phyloP scores from a whole-genome alignment of 345 rosid species.

The Hevea brasiliensis region DNA sequence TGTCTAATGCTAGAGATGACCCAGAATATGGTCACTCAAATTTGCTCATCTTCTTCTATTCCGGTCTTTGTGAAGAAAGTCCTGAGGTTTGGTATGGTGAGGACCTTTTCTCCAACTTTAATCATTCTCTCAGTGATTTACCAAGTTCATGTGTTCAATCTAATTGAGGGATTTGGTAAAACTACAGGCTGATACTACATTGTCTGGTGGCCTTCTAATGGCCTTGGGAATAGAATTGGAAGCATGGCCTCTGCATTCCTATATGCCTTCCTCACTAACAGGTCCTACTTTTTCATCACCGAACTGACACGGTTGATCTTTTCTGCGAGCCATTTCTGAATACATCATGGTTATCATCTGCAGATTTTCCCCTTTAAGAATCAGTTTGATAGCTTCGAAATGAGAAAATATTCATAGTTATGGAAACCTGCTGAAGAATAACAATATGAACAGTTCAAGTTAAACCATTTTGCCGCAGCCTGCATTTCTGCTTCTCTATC shows the following conservation, averaged over 20 bases:
- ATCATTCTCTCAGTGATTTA: background rate
- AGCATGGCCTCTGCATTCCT: conserved; percentile 22
- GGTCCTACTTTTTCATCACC: conserved; percentile 23
- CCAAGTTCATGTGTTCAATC: background rate
- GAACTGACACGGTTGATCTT: conserved; percentile 15
- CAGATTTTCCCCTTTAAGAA: conserved; percentile 6
- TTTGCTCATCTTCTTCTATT: no score
- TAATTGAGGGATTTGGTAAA: background rate
- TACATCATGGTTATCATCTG: conserved; percentile 21
- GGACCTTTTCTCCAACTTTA: background rate
- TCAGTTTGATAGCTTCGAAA: background rate
- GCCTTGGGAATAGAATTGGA: conserved; percentile 28
- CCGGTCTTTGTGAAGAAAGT: no score
- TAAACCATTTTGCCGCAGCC: background rate
- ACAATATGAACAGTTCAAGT: background rate
- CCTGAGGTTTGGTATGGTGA: no score
- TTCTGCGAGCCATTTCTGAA: conserved; percentile 34
- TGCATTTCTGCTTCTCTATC: conserved; percentile 5
- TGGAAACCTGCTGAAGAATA: background rate
- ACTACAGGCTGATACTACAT: conserved; percentile 8
- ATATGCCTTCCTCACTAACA: conserved; percentile 25
- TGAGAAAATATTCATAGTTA: background rate
- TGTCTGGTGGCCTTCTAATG: conserved; percentile 14
- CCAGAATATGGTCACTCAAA: no score
- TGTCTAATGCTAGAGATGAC: no score